Conservation (phyloP, 148 eudicot species). For the Bassia scoparia region DNA sequence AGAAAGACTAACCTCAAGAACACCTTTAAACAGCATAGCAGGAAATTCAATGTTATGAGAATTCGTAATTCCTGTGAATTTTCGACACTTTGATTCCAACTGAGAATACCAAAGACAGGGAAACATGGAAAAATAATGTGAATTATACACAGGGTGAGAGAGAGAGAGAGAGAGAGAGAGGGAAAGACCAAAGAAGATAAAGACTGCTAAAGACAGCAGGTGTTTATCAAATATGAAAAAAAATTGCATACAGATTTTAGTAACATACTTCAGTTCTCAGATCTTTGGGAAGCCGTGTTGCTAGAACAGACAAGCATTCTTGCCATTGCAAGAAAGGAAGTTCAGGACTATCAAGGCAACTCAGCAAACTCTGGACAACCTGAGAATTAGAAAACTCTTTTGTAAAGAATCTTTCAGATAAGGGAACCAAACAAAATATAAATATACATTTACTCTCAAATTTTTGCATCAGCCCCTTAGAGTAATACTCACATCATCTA, state of each 20-base stretch:
- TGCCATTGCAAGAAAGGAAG: conserved; percentile 99
- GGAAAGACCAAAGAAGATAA: background rate
- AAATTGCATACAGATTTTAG: background rate
- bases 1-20: conserved; percentile 67
- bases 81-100: conserved; percentile 78
- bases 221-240: conserved; percentile 12
- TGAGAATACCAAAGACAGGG: conserved; percentile 36
- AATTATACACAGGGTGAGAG: too few species aligned
- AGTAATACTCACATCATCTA: too few species aligned
- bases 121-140: background rate
- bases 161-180: too few species aligned
- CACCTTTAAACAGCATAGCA: conserved; percentile 66
- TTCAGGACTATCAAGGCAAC: conserved; percentile 91
- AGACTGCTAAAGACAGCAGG: background rate
- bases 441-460: too few species aligned
- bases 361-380: conserved; percentile 83
- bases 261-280: conserved; percentile 66
- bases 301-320: conserved; percentile 91
- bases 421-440: too few species aligned
- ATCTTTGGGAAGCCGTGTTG: conserved; percentile 92
- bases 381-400: conserved; percentile 27
- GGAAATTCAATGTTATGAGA: conserved; percentile 81
- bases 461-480: background rate
- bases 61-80: conserved; percentile 51
- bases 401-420: too few species aligned